A percentile compares a stretch with the other conserved stretches of the same genome.
These are phyloP conservation scores for Exophiala alcalophila DNA, from an alignment of 2,329 filamentous ascomycete genomes.

Conservation along the genomic window DNA sequence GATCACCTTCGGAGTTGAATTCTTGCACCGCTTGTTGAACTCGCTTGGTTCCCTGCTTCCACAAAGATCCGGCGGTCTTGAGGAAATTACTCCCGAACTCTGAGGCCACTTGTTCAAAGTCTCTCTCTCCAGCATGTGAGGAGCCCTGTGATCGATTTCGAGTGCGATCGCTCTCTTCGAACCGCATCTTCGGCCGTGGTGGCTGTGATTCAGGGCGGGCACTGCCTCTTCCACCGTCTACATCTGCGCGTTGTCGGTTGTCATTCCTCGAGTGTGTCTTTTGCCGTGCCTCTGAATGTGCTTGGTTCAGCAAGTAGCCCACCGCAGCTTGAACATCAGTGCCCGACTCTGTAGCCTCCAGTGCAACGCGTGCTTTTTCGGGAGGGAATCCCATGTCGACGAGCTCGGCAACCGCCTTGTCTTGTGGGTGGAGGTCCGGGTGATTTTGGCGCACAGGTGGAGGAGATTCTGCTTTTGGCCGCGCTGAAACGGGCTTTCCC, in stretches of 20 bases:
- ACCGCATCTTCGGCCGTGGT: constrained; percentile 26
- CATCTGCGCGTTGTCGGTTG: constrained; percentile 16
- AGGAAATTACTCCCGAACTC: constrained; percentile 79
- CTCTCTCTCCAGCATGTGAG: constrained; percentile 57
- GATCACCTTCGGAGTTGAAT: constrained; percentile 64
- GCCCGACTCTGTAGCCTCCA: constrained; percentile 76
- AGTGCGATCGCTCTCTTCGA: constrained; percentile 5
- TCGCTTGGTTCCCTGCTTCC: constrained; percentile 92
- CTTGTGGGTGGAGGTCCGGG: constrained; percentile 54
- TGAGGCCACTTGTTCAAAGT: constrained; percentile 76
- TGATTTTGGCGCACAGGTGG: constrained; percentile 26
- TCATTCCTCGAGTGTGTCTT: constrained; percentile 44
- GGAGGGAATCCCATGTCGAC: constrained; percentile 92
- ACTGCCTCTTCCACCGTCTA: constrained; percentile 41
- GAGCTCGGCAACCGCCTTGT: constrained; percentile 79
- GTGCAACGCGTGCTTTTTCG: constrained; percentile 75
- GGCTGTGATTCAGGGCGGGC: constrained; percentile 53
- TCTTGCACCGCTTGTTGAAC: constrained; percentile 90
- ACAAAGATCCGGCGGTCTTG: constrained; percentile 91
- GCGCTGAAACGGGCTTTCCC: constrained; percentile 54
- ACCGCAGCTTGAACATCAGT: constrained; percentile 82
- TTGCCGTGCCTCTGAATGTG: constrained; percentile 76
- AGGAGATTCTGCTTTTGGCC: constrained; percentile 10
- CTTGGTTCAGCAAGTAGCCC: constrained; percentile 85
- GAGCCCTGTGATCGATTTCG: constrained; percentile 33